These are phyloP conservation scores for Boletellus sp. DNA, from an alignment of 768 basidiomycete species.

Conservation along the genomic window DNA sequence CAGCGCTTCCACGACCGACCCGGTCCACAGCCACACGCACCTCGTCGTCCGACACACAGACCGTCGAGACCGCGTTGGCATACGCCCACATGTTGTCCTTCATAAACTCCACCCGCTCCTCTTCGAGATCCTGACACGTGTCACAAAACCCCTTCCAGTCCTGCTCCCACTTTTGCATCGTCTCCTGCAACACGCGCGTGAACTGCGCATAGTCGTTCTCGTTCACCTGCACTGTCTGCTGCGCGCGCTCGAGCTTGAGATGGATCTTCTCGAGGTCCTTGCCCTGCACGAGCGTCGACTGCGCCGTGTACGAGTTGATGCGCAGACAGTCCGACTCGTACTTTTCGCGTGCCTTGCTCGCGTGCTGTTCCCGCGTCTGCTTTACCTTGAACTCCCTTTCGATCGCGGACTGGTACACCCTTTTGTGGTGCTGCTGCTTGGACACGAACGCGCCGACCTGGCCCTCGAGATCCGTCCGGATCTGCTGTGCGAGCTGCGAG, in stretches of 20 bases:
- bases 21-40: conserved; percentile 41
- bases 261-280: conserved; percentile 90
- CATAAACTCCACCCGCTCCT: conserved; percentile 89
- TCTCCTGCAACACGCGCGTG: conserved; percentile 73
- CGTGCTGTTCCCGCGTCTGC: conserved; percentile 80
- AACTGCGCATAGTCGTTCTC: conserved; percentile 93
- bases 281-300: conserved; percentile 87
- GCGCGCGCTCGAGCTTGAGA: conserved; percentile 80
- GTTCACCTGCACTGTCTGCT: conserved; percentile 85
- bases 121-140: conserved; percentile 92
- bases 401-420: conserved; percentile 65
- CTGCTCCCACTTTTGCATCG: conserved; percentile 80
- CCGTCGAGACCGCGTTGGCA: conserved; percentile 93
- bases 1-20: not conserved
- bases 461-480: conserved; percentile 72
- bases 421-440: conserved; percentile 70
- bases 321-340: conserved; percentile 90
- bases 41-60: conserved; percentile 95
- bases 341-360: conserved; percentile 85
- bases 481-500: conserved; percentile 65
- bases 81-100: conserved; percentile 96
- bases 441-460: conserved; percentile 56
- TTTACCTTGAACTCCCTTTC: conserved; percentile 92
- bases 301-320: conserved; percentile 93
- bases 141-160: conserved; percentile 97